Evolutionary conservation across 192 early-diverging fungal species (phyloP).

Genomic region (Entomortierella chlamydospora): DNA sequence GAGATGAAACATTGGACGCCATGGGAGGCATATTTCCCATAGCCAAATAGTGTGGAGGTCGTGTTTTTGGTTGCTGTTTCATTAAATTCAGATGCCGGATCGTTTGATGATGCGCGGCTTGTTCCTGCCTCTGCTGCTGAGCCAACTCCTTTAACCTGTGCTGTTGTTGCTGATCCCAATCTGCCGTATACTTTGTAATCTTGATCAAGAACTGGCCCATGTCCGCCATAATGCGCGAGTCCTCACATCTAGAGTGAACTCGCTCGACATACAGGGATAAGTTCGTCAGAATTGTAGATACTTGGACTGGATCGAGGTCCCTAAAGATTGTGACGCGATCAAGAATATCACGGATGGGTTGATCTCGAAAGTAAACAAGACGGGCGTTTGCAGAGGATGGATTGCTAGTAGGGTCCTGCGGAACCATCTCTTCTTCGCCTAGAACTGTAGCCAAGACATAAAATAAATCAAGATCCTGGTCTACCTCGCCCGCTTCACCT

Average conservation of each 20-base stretch:
- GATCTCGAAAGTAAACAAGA: slow-evolving; percentile 62
- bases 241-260: slow-evolving; percentile 62
- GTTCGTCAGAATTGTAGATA: slow-evolving; percentile 66
- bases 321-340: slow-evolving; percentile 54
- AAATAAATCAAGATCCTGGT: slow-evolving; percentile 65
- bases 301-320: slow-evolving; percentile 58
- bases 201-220: slow-evolving; percentile 55
- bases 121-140: slow-evolving; percentile 21
- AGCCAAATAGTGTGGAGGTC: background rate
- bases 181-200: slow-evolving; percentile 55
- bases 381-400: background rate
- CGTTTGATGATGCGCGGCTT: slow-evolving; percentile 2
- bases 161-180: slow-evolving; percentile 54
- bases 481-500: slow-evolving; percentile 49
- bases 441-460: slow-evolving; percentile 63
- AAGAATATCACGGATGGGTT: slow-evolving; percentile 69
- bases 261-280: slow-evolving; percentile 63
- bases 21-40: slow-evolving; percentile 21
- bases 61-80: slow-evolving; percentile 14
- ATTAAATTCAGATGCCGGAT: slow-evolving; percentile 9
- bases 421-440: slow-evolving; percentile 61
- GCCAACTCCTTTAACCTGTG: slow-evolving; percentile 27
- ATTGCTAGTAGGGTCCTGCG: slow-evolving; percentile 39
- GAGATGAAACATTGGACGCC: slow-evolving; percentile 19
- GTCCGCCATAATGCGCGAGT: slow-evolving; percentile 56